A percentile compares a stretch with the other conserved stretches of the same genome.
These are phyloP conservation scores for Lyophyllum semitale DNA, from an alignment of 768 basidiomycete species.

Conservation along the genomic window DNA sequence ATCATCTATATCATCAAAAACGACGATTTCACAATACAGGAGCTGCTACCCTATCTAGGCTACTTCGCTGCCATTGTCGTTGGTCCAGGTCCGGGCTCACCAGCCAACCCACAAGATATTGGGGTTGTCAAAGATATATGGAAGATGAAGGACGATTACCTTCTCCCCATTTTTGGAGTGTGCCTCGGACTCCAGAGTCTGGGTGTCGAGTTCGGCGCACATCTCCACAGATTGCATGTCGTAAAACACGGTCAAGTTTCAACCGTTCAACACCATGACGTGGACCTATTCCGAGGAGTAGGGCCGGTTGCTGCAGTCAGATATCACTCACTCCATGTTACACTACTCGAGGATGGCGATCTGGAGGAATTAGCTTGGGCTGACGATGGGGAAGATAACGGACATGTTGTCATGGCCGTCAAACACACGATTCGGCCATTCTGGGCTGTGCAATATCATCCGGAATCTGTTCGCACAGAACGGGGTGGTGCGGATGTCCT, in stretches of 20 bases:
- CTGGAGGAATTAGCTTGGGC: conserved; percentile 75
- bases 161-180: conserved; percentile 80
- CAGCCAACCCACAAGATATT: conserved; percentile 58
- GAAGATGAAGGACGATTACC: conserved; percentile 50
- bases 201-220: conserved; percentile 62
- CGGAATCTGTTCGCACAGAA: conserved; percentile 77
- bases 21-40: conserved; percentile 52
- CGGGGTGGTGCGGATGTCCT: conserved; percentile 70
- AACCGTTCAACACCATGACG: conserved; percentile 54
- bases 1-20: conserved; percentile 74
- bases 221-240: conserved; percentile 54
- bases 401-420: conserved; percentile 72
- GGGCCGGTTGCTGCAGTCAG: conserved; percentile 62
- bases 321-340: conserved; percentile 78
- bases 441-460: conserved; percentile 91
- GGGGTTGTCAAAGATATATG: conserved; percentile 74
- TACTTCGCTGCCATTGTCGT: conserved; percentile 72
- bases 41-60: conserved; percentile 53
- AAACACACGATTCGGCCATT: conserved; percentile 68
- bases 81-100: conserved; percentile 83
- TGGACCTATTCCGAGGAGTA: conserved; percentile 63
- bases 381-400: conserved; percentile 66
- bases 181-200: conserved; percentile 84
- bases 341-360: conserved; percentile 43
- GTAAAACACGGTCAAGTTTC: conserved; percentile 87